These are phyloP conservation scores for Pythium vanterpoolii DNA, from an alignment of 352 stramenopile species.

Conservation along the genomic window DNA sequence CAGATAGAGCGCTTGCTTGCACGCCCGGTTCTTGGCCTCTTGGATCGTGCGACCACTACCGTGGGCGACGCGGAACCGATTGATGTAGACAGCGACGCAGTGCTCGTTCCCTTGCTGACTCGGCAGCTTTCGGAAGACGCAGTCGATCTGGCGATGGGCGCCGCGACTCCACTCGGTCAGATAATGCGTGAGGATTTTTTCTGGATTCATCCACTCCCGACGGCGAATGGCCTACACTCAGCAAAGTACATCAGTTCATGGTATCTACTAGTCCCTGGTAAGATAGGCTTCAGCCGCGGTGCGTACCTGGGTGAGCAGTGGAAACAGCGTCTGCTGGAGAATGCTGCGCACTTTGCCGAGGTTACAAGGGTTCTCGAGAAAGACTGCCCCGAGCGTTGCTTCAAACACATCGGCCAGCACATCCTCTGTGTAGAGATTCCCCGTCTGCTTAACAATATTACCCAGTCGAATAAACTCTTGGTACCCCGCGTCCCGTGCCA, in stretches of 20 bases:
- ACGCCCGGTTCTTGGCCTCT: conserved; percentile 70
- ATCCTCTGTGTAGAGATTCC: conserved; percentile 69
- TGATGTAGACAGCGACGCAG: conserved; percentile 65
- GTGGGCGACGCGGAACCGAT: conserved; percentile 56
- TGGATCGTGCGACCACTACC: conserved; percentile 61
- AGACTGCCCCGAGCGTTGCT: conserved; percentile 70
- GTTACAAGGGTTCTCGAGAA: conserved; percentile 62
- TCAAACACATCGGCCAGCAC: conserved; percentile 82
- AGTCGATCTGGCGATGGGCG: conserved; percentile 28
- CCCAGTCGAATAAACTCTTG: conserved; percentile 73
- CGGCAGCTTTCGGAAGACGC: conserved; percentile 49
- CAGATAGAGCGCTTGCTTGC: conserved; percentile 52
- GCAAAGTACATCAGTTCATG: background rate
- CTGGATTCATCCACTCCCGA: conserved; percentile 82
- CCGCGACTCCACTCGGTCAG: conserved; percentile 48
- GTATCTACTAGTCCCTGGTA: too few relatives aligned
- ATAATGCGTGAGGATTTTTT: conserved; percentile 67
- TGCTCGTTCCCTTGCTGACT: conserved; percentile 32
- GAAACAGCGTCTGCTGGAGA: conserved; percentile 60
- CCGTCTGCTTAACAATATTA: conserved; percentile 49
- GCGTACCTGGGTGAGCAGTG: conserved; percentile 60
- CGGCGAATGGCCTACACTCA: conserved; percentile 42
- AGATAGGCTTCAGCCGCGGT: too few relatives aligned
- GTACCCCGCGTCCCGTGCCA: conserved; percentile 57
- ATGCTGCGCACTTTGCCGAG: conserved; percentile 61